These are phyloP conservation scores for Tricholoma sp. DNA, from an alignment of 768 basidiomycete genomes.

Conservation along the genomic window DNA sequence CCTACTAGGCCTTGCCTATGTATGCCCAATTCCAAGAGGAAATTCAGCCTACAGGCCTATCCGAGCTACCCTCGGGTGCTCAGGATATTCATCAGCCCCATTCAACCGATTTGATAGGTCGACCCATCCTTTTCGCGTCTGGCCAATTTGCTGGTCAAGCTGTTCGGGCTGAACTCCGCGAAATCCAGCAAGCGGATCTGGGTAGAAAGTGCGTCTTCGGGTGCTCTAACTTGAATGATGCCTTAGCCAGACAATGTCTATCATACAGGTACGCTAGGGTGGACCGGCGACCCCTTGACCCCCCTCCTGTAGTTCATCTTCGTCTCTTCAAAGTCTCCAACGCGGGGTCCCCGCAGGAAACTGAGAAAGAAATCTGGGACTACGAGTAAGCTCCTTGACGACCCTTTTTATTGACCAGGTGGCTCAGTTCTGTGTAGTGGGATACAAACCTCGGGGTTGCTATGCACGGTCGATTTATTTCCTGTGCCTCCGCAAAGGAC, in stretches of 20 bases:
- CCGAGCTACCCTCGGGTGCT: neutral
- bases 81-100: conserved; percentile 13
- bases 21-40: conserved; percentile 10
- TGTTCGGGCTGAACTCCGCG: conserved; percentile 49
- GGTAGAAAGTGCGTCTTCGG: conserved; percentile 53
- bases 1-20: conserved; percentile 5
- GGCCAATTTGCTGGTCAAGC: conserved; percentile 61
- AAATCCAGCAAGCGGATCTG: conserved; percentile 61
- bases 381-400: conserved; percentile 39
- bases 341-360: conserved; percentile 33
- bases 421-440: conserved; percentile 34
- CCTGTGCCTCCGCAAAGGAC: conserved; percentile 36
- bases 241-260: conserved; percentile 1
- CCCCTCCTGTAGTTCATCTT: conserved; percentile 57
- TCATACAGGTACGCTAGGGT: conserved; percentile 50
- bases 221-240: neutral
- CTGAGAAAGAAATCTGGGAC: conserved; percentile 36
- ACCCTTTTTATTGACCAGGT: neutral
- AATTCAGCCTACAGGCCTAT: neutral
- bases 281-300: conserved; percentile 61
- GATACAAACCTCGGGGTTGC: conserved; percentile 56
- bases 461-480: conserved; percentile 78
- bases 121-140: conserved; percentile 47
- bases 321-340: conserved; percentile 43
- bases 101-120: conserved; percentile 34